These are phyloP conservation scores for Periconia sp. DNA, from an alignment of 2,329 filamentous ascomycete species.

Conservation along the genomic window DNA sequence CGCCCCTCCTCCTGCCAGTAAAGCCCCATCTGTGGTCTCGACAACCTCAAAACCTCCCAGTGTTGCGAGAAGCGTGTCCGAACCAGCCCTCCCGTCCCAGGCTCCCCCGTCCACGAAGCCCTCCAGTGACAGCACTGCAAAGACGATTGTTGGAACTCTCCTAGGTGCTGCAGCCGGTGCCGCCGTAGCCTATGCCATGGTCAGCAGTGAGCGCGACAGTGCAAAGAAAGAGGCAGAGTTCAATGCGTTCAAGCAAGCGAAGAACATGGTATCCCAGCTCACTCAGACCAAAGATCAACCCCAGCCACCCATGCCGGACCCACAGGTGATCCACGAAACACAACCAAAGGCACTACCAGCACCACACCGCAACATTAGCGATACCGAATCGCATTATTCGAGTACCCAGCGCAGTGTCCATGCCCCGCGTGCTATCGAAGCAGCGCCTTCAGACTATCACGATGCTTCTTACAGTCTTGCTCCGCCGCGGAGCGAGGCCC, in stretches of 20 bases:
- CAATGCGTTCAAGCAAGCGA: conserved; percentile 36
- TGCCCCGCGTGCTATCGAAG: conserved; percentile 43
- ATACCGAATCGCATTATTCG: conserved; percentile 40
- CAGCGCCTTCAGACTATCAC: conserved; percentile 38
- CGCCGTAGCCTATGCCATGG: conserved; percentile 74
- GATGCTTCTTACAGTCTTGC: conserved; percentile 33
- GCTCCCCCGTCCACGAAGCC: conserved; percentile 25
- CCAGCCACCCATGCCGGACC: conserved; percentile 30
- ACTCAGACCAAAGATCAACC: conserved; percentile 30
- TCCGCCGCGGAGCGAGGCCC: conserved; percentile 20
- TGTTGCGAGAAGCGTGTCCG: conserved; percentile 36
- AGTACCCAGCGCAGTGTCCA: conserved; percentile 22
- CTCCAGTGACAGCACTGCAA: conserved; percentile 54
- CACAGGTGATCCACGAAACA: conserved; percentile 34
- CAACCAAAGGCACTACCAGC: conserved; percentile 22
- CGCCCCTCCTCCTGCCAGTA: conserved; percentile 27
- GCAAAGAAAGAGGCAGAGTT: conserved; percentile 48
- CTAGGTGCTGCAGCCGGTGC: conserved; percentile 79
- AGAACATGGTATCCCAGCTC: conserved; percentile 27
- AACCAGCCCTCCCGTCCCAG: conserved; percentile 29
- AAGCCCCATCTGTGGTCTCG: conserved; percentile 14
- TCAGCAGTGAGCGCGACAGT: conserved; percentile 59
- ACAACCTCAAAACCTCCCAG: conserved; percentile 24
- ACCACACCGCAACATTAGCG: conserved; percentile 39
- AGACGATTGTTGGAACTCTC: conserved; percentile 72